These are phyloP conservation scores for Ophiocytium majus DNA, from an alignment of 352 stramenopile species.

Conservation along the genomic window DNA sequence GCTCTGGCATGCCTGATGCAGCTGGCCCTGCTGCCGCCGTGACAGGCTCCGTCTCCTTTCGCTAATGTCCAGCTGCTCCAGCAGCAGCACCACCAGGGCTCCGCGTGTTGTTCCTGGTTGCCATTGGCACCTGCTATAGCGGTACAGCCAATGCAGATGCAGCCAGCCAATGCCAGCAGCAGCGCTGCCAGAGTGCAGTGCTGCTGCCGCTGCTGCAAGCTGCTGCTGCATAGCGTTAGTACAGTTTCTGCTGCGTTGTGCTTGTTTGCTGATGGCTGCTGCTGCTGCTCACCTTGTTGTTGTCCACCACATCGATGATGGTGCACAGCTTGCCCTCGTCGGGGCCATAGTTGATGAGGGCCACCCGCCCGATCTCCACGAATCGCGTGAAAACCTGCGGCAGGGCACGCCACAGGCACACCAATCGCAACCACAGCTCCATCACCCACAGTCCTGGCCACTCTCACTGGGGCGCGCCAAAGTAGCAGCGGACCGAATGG, in stretches of 20 bases:
- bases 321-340: constrained; percentile 94
- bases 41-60: neutral
- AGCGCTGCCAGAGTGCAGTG: too few species aligned
- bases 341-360: constrained; percentile 97
- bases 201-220: too few species aligned
- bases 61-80: neutral
- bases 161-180: too few species aligned
- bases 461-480: too few species aligned
- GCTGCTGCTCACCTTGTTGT: constrained; percentile 96
- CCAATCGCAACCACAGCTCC: too few species aligned
- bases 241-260: too few species aligned
- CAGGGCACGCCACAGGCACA: too few species aligned
- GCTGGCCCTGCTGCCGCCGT: neutral
- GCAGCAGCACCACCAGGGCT: neutral
- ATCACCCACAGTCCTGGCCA: too few species aligned
- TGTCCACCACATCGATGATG: constrained; percentile 99
- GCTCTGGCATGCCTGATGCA: neutral
- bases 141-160: too few species aligned
- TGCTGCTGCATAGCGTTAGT: too few species aligned
- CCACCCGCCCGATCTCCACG: constrained; percentile 97
- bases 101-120: neutral
- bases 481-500: too few species aligned
- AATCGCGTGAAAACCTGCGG: constrained; percentile 94
- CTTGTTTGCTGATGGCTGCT: too few species aligned
- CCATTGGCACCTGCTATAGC: neutral